Percentiles rank a stretch among this genome's conserved stretches.
Evolutionary conservation across 2,329 filamentous ascomycete species (phyloP).

Genomic region (Diaporthe citrichinensis): DNA sequence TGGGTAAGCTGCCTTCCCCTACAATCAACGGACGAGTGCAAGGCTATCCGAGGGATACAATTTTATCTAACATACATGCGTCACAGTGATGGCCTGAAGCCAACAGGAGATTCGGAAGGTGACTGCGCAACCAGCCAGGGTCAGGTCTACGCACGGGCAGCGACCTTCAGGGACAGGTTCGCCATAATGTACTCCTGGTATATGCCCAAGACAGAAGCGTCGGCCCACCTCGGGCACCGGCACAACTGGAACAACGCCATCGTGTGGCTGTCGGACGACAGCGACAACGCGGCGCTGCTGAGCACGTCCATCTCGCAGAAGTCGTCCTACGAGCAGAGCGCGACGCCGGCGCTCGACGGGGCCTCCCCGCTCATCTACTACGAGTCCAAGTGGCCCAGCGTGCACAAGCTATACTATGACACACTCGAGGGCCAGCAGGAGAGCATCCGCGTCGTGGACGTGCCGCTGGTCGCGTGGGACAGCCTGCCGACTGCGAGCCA

Average conservation of each 20-base stretch:
- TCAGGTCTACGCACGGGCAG: constrained; percentile 53
- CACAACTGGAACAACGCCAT: constrained; percentile 55
- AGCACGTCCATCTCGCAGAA: constrained; percentile 52
- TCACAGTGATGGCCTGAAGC: constrained; percentile 48
- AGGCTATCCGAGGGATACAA: not conserved
- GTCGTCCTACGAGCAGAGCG: constrained; percentile 47
- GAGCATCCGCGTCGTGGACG: constrained; percentile 45
- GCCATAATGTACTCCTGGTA: constrained; percentile 55
- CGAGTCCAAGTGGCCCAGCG: constrained; percentile 49
- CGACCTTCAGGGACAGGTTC: constrained; percentile 47
- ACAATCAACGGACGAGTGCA: not conserved
- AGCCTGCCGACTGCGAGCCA: constrained; percentile 51
- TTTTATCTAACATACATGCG: constrained; percentile 15
- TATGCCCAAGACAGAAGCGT: constrained; percentile 58
- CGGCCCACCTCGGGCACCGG: constrained; percentile 52
- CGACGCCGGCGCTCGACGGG: constrained; percentile 46
- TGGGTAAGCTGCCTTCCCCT: constrained; percentile 41
- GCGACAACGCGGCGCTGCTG: constrained; percentile 48
- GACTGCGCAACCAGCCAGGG: constrained; percentile 49
- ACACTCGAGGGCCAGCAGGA: constrained; percentile 49
- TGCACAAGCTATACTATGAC: constrained; percentile 55
- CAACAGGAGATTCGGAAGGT: constrained; percentile 47
- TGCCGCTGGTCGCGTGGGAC: constrained; percentile 58
- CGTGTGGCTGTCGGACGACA: constrained; percentile 51
- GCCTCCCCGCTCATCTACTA: constrained; percentile 51